Conservation (phyloP, 2,329 filamentous ascomycete genomes). For the Cercospora citrullina region DNA sequence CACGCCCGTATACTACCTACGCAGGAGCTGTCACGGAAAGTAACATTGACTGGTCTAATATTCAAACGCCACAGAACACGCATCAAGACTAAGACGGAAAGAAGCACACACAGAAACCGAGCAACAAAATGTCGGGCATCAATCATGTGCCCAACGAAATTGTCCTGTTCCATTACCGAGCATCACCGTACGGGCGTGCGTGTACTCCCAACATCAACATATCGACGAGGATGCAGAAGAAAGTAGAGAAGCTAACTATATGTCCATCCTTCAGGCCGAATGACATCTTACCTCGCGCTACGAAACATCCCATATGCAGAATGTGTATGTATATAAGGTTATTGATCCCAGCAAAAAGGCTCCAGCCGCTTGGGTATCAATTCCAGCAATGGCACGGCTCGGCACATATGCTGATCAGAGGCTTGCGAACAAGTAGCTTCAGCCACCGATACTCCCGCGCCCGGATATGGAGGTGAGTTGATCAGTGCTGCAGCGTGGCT, state of each 20-base stretch:
- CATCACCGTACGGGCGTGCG: slow-evolving; percentile 58
- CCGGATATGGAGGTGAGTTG: slow-evolving; percentile 55
- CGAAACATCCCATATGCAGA: slow-evolving; percentile 65
- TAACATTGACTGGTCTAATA: background rate
- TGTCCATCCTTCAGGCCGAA: slow-evolving; percentile 45
- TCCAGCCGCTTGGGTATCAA: background rate
- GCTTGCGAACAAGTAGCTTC: slow-evolving; percentile 46
- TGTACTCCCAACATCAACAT: background rate
- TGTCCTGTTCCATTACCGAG: slow-evolving; percentile 65
- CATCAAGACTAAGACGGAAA: background rate
- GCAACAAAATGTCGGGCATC: slow-evolving; percentile 12
- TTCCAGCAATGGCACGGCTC: background rate
- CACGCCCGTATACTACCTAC: background rate
- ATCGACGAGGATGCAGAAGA: background rate
- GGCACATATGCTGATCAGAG: slow-evolving; percentile 12
- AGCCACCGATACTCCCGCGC: slow-evolving; percentile 66
- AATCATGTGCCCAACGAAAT: slow-evolving; percentile 47
- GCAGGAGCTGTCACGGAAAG: background rate
- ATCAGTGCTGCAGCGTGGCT: background rate
- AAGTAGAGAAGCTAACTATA: background rate
- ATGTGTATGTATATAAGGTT: slow-evolving; percentile 57
- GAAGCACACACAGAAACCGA: background rate
- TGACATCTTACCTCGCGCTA: slow-evolving; percentile 68
- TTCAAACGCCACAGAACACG: background rate
- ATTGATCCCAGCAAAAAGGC: background rate